Evolutionary conservation across 2,329 filamentous ascomycete species (phyloP).

Genomic region (Fusarium sublunatum): DNA sequence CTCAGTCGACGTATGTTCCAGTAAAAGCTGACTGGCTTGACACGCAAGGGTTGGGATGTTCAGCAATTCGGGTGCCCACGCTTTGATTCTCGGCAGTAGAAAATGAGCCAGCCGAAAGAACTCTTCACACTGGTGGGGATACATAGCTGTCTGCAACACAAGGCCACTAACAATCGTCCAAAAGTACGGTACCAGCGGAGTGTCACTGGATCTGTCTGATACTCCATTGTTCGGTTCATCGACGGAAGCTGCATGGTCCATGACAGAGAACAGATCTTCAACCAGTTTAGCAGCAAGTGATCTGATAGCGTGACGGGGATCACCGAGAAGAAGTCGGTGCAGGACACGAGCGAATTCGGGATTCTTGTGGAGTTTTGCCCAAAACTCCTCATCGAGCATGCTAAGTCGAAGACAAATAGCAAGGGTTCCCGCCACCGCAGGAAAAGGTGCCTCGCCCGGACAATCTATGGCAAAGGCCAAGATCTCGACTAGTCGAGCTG

Average conservation of each 20-base stretch:
- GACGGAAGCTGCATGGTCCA: conserved; percentile 3
- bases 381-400: conserved; percentile 45
- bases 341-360: conserved; percentile 40
- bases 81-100: conserved; percentile 54
- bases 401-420: conserved; percentile 48
- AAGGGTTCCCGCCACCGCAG: conserved; percentile 45
- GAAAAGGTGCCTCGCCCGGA: conserved; percentile 41
- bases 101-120: conserved; percentile 56
- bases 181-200: conserved; percentile 43
- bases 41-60: conserved; percentile 48
- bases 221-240: conserved; percentile 1
- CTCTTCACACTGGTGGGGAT: conserved; percentile 57
- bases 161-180: conserved; percentile 51
- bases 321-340: conserved; percentile 45
- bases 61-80: conserved; percentile 45
- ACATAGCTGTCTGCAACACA: conserved; percentile 48
- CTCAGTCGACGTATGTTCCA: conserved; percentile 56
- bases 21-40: conserved; percentile 49
- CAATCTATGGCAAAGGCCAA: conserved; percentile 41
- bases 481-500: conserved; percentile 44
- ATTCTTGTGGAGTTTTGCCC: conserved; percentile 43
- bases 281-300: conserved; percentile 50
- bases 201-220: conserved; percentile 4
- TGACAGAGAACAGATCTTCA: conserved; percentile 43
- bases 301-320: conserved; percentile 46